A percentile compares a stretch with the other conserved stretches of the same genome.
phyloP scores from a whole-genome alignment of 345 rosid genomes.

The Sapria himalayana region DNA sequence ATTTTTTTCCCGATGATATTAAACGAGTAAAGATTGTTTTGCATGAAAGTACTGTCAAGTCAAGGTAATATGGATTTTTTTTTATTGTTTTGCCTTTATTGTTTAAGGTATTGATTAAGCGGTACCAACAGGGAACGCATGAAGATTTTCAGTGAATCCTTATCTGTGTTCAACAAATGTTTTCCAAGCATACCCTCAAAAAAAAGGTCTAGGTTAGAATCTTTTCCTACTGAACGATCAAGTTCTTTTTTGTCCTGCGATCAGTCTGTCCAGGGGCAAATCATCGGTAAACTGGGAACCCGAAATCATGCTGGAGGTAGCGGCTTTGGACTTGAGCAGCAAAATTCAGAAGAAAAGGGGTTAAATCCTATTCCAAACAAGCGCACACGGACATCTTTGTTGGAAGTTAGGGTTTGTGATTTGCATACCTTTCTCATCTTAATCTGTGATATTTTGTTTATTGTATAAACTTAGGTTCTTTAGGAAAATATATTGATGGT shows the following conservation, averaged over 20 bases:
- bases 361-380: conserved; percentile 54
- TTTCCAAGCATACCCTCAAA: conserved; percentile 54
- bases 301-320: conserved; percentile 38
- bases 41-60: conserved; percentile 44
- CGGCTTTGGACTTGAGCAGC: conserved; percentile 57
- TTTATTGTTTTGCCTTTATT: conserved; percentile 12
- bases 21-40: conserved; percentile 47
- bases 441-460: too few relatives aligned
- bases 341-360: conserved; percentile 51
- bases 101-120: conserved; percentile 10
- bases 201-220: conserved; percentile 75
- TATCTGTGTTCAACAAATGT: conserved; percentile 57
- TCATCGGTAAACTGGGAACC: conserved; percentile 48
- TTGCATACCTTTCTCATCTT: conserved; percentile 7
- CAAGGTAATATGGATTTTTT: conserved; percentile 81
- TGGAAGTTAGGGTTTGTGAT: conserved; percentile 41
- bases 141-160: conserved; percentile 59
- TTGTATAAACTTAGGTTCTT: too few relatives aligned
- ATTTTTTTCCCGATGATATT: conserved; percentile 58
- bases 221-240: conserved; percentile 36
- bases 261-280: conserved; percentile 31
- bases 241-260: conserved; percentile 32
- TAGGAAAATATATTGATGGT: too few relatives aligned
- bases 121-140: conserved; percentile 50
- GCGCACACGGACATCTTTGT: conserved; percentile 85